phyloP scores from a whole-genome alignment of 306 rosid genomes.

The Senna siamea region DNA sequence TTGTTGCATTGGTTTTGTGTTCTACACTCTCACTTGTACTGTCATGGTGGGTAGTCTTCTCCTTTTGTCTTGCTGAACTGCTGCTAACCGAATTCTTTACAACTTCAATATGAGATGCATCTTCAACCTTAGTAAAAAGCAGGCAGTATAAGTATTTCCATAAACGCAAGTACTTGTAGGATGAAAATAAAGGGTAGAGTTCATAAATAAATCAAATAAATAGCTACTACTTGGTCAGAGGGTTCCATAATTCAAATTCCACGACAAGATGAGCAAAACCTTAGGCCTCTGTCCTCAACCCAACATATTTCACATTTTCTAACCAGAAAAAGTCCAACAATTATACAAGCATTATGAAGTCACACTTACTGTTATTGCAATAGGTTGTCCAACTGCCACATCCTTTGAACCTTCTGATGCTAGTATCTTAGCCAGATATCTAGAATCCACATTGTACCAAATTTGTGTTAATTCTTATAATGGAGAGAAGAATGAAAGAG shows the following conservation, averaged over 20 bases:
- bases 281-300: conserved; percentile 21
- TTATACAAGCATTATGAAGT: conserved; percentile 32
- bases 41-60: conserved; percentile 50
- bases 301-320: conserved; percentile 20
- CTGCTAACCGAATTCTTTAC: conserved; percentile 61
- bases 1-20: conserved; percentile 49
- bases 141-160: conserved; percentile 41
- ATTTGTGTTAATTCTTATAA: background rate
- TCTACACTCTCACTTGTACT: conserved; percentile 49
- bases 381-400: conserved; percentile 90
- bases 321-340: conserved; percentile 32
- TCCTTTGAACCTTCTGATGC: conserved; percentile 92
- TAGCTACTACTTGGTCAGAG: background rate
- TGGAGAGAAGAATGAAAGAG: conserved; percentile 4
- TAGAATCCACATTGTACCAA: conserved; percentile 41
- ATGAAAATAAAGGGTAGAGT: conserved; percentile 18
- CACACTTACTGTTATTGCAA: conserved; percentile 90
- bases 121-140: conserved; percentile 75
- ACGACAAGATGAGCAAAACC: conserved; percentile 31
- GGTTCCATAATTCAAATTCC: conserved; percentile 30
- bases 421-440: conserved; percentile 90
- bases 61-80: conserved; percentile 58
- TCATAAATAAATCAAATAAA: conserved; percentile 29
- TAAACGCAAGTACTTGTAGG: conserved; percentile 34
- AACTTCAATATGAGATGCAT: conserved; percentile 71